Conservation (phyloP, 192 early-diverging fungal genomes). For the Podila horticola region DNA sequence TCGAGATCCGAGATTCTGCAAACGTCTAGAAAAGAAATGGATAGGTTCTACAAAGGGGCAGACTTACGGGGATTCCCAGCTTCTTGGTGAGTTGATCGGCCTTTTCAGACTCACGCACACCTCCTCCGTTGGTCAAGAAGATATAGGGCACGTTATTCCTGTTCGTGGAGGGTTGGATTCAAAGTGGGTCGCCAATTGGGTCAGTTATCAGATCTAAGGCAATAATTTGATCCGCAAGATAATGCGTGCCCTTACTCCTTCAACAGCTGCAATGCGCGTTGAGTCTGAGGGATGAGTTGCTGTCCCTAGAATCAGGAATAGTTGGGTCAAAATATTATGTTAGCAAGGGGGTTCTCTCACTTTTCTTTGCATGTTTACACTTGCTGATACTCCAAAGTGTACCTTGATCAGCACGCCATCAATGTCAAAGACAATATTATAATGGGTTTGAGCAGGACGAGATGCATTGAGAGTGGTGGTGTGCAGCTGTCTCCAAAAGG, state of each 20-base stretch:
- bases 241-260: constrained; percentile 55
- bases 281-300: constrained; percentile 71
- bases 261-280: constrained; percentile 72
- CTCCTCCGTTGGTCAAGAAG: constrained; percentile 91
- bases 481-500: constrained; percentile 5
- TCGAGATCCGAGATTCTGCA: no score
- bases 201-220: constrained; percentile 21
- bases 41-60: not conserved
- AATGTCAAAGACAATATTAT: constrained; percentile 75
- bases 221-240: no score
- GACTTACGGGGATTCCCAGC: constrained; percentile 61
- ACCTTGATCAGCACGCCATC: constrained; percentile 92
- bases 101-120: constrained; percentile 78
- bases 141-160: constrained; percentile 76
- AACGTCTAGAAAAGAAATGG: not conserved
- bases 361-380: not conserved
- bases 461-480: constrained; percentile 2
- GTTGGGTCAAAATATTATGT: not conserved
- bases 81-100: constrained; percentile 70
- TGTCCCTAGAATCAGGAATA: constrained; percentile 60
- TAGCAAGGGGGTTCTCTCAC: no score
- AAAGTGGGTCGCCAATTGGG: no score
- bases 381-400: not conserved
- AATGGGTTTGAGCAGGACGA: constrained; percentile 10
- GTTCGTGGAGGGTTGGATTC: constrained; percentile 22